Evolutionary conservation across 192 early-diverging fungal genomes (phyloP).

Genomic region (Physocladia obscura): DNA sequence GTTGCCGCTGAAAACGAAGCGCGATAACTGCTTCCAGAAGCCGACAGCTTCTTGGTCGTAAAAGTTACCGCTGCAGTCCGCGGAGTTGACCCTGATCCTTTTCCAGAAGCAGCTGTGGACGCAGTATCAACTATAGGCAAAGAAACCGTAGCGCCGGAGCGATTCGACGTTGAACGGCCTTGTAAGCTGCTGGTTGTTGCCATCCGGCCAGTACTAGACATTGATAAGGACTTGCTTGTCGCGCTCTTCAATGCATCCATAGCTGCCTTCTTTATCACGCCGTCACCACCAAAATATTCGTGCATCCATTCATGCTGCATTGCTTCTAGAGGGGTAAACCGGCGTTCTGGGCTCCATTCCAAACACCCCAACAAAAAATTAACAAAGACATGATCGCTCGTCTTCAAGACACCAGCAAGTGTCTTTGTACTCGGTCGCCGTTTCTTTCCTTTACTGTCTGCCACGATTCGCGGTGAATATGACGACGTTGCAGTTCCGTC

Average conservation of each 20-base stretch:
- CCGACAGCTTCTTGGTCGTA: not conserved
- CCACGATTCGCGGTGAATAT: slow-evolving; percentile 53
- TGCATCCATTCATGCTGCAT: slow-evolving; percentile 62
- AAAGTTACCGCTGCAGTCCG: not conserved
- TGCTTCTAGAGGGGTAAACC: slow-evolving; percentile 85
- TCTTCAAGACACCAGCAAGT: slow-evolving; percentile 70
- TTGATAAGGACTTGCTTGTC: not conserved
- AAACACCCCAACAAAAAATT: slow-evolving; percentile 85
- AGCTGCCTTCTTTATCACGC: not conserved
- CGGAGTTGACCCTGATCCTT: no score
- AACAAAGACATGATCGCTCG: slow-evolving; percentile 75
- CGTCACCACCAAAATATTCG: not conserved
- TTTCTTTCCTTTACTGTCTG: slow-evolving; percentile 88
- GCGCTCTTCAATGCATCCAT: not conserved
- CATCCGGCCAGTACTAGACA: not conserved
- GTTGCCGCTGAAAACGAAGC: not conserved
- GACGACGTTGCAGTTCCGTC: slow-evolving; percentile 46
- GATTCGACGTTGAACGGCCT: not conserved
- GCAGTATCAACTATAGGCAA: not conserved
- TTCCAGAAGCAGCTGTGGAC: no score
- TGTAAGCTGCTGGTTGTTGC: slow-evolving; percentile 16
- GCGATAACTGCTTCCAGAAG: no score
- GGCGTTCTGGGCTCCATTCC: slow-evolving; percentile 84
- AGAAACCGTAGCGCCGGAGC: no score
- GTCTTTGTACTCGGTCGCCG: slow-evolving; percentile 77